Evolutionary conservation across 495 filamentous ascomycete species (phyloP).

Genomic region (Penicillium cataractarum): DNA sequence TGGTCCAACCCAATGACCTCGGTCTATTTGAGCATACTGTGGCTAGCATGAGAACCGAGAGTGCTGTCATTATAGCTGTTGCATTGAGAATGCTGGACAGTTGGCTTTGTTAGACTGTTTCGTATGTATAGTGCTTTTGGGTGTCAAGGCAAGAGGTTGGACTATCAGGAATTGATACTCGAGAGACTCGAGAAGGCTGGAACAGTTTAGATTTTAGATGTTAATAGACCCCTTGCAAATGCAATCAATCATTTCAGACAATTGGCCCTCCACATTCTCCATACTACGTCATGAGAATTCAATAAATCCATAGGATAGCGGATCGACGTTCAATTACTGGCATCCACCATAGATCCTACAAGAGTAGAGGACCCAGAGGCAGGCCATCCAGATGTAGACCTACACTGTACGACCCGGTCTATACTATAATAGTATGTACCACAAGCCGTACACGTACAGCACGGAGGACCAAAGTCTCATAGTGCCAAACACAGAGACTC

Average conservation of each 20-base stretch:
- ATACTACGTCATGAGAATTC: not conserved
- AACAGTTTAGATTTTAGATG: slow-evolving; percentile 11
- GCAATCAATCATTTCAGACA: not conserved
- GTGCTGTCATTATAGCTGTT: not conserved
- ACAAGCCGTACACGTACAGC: not conserved
- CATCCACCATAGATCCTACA: not conserved
- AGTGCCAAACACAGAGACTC: not conserved
- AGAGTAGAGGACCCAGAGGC: not conserved
- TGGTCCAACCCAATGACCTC: not conserved
- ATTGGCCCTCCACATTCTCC: not conserved
- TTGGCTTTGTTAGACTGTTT: not conserved
- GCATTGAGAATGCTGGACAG: not conserved
- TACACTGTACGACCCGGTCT: not conserved
- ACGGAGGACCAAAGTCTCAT: not conserved
- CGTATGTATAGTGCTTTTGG: slow-evolving; percentile 8
- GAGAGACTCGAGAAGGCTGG: not conserved
- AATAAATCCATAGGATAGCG: too few species aligned
- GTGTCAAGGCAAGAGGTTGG: not conserved
- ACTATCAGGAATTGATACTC: not conserved
- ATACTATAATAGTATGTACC: too few species aligned
- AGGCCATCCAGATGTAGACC: not conserved
- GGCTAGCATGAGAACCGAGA: not conserved
- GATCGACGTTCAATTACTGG: not conserved
- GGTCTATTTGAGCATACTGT: not conserved
- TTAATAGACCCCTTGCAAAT: slow-evolving; percentile 8